A percentile compares a stretch with the other conserved stretches of the same genome.
Evolutionary conservation across 192 early-diverging fungal species (phyloP).

Genomic region (Funneliformis mosseae): DNA sequence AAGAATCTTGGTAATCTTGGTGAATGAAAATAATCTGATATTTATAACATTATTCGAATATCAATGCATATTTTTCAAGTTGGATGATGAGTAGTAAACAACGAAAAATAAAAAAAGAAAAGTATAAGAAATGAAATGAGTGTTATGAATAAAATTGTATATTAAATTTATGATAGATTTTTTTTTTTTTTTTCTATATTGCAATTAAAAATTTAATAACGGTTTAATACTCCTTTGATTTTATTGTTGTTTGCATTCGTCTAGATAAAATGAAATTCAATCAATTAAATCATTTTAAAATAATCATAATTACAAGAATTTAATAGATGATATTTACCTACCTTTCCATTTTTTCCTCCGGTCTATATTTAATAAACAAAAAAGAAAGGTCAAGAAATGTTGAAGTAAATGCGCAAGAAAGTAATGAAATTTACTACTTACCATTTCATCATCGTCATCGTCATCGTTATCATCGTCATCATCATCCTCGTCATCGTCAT

Average conservation of each 20-base stretch:
- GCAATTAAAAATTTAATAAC: not conserved
- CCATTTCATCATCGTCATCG: conserved; percentile 47
- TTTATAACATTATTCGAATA: not conserved
- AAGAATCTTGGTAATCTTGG: not conserved
- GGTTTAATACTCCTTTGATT: not conserved
- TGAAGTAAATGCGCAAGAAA: not conserved
- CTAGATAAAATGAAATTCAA: not conserved
- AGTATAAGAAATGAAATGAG: not conserved
- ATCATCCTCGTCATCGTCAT: conserved; percentile 37
- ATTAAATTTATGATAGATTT: not conserved
- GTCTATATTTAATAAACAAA: not conserved
- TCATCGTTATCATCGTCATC: conserved; percentile 46
- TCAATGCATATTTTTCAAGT: not conserved
- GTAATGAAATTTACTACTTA: not conserved
- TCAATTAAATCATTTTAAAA: not conserved
- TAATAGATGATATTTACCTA: conserved; percentile 9
- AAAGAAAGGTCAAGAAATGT: not conserved
- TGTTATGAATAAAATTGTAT: not conserved
- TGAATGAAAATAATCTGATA: not conserved
- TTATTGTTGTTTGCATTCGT: conserved; percentile 27
- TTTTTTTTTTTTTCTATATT: not conserved
- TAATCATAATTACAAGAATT: not conserved
- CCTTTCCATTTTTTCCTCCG: conserved; percentile 15
- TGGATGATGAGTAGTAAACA: not conserved
- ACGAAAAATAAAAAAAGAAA: not conserved